Evolutionary conservation across 345 rosid genomes (phyloP), one percentile per base, ranked within the genome.

Genomic region (Geranium brycei): DNA sequence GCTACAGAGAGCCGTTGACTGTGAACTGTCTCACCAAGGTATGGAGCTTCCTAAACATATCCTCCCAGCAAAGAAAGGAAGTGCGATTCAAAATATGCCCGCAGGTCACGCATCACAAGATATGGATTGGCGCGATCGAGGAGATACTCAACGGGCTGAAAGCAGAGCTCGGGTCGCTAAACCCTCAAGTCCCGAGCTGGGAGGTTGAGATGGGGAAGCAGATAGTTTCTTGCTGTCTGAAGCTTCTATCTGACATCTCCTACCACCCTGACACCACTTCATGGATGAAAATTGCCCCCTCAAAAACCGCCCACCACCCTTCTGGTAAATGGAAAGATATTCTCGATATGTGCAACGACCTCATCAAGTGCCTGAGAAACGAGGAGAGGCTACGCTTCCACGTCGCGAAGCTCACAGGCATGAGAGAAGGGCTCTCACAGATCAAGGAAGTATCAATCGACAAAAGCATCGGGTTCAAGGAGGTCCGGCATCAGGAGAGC

Each of bases 381-480:
- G 83, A 85, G 61, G 78, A 79, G 66, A 64, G 32, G 23, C 60
- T 75, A 62, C 72, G 77, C 19, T 76, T 82, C 71, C 87, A 89
- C 62, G 60, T 81, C 56, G 72, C 66, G 0, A 91, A 87, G 79
- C 87, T 89, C 31, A 74, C 77, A 62, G 83, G 71, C 31, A 91
- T 91, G 92, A 89, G 85, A 80, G 96, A 89, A 85, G 98, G 96
- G 38, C 66, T 86, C 64, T 60, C 71, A 60, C 91, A 89, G 62
- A 79, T 89, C 71, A 87, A 71, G 73, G 82, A 85, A 71, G 88
- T 91, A 61, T 66, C 71, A 64, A 64, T 84, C n/a, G 92, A 87
- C 30, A 87, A 76, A 60, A 68, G 72, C 63, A 79, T 83, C 71
- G 91, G 91, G 59, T 91, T 77, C 70, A 79, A 79, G 73, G 92